Conservation (phyloP, 768 basidiomycete genomes). For the Psilocybe subaeruginosa region DNA sequence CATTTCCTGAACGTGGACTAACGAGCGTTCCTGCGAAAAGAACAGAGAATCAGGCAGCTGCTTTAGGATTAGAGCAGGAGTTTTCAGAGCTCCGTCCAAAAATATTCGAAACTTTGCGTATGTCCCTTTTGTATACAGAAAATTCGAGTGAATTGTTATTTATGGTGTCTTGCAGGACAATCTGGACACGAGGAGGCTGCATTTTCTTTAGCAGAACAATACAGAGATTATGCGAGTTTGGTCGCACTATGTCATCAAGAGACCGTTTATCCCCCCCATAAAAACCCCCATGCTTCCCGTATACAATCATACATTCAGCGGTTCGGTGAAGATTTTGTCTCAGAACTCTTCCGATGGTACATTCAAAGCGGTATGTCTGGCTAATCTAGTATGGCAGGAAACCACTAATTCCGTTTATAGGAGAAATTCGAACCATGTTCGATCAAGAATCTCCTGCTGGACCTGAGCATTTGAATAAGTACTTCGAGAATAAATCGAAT, state of each 20-base stretch:
- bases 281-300: constrained; percentile 63
- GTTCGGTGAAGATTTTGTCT: constrained; percentile 84
- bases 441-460: constrained; percentile 68
- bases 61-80: constrained; percentile 60
- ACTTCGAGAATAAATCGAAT: constrained; percentile 68
- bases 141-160: not conserved
- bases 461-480: constrained; percentile 49
- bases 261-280: constrained; percentile 60
- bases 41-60: constrained; percentile 52
- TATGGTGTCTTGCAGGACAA: constrained; percentile 46
- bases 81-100: constrained; percentile 77
- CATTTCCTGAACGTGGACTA: constrained; percentile 9
- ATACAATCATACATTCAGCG: constrained; percentile 75
- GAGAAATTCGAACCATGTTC: constrained; percentile 82
- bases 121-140: constrained; percentile 22
- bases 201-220: constrained; percentile 83
- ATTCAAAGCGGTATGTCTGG: constrained; percentile 75
- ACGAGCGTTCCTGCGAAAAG: constrained; percentile 1
- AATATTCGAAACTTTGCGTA: constrained; percentile 81
- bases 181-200: constrained; percentile 71
- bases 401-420: constrained; percentile 36
- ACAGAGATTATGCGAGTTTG: constrained; percentile 85
- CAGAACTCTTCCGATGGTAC: constrained; percentile 92
- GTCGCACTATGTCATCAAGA: constrained; percentile 81
- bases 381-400: not conserved